Conservation (phyloP, 1,139 yeast genomes). For the Diutina catenulata region DNA sequence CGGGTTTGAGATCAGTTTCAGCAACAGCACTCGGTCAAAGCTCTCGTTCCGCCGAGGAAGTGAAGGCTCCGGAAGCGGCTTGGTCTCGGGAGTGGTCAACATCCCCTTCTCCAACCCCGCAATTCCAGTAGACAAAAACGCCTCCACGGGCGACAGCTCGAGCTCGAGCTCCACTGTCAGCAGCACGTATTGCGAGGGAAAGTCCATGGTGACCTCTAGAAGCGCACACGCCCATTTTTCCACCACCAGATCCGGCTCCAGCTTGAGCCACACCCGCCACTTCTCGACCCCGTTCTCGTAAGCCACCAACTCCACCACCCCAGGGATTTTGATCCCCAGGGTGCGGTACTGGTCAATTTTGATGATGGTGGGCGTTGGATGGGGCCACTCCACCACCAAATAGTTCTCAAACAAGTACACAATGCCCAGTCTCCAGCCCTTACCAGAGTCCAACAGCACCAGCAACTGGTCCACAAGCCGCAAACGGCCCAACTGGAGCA, state of each 20-base stretch:
- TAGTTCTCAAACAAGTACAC: background rate
- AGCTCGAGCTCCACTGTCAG: background rate
- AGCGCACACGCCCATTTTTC: slow-evolving; percentile 4
- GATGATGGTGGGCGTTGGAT: background rate
- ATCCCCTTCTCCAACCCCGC: too few relatives aligned
- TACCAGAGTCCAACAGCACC: background rate
- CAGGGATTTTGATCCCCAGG: background rate
- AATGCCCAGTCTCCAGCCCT: background rate
- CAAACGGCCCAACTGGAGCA: background rate
- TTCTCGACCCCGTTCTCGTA: background rate
- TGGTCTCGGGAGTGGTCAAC: too few relatives aligned
- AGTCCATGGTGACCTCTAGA: background rate
- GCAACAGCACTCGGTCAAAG: too few relatives aligned
- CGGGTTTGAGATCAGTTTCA: too few relatives aligned
- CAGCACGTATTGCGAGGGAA: slow-evolving; percentile 2
- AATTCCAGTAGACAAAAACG: too few relatives aligned
- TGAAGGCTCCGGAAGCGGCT: too few relatives aligned
- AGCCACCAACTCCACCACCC: background rate
- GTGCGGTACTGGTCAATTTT: background rate
- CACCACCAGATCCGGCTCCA: slow-evolving; percentile 2
- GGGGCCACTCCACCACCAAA: background rate
- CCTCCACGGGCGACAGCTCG: too few relatives aligned
- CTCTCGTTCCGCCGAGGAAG: too few relatives aligned
- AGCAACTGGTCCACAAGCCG: background rate
- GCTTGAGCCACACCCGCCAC: background rate